These are phyloP conservation scores for Geranium brycei DNA, from an alignment of 345 rosid genomes.

Conservation along the genomic window DNA sequence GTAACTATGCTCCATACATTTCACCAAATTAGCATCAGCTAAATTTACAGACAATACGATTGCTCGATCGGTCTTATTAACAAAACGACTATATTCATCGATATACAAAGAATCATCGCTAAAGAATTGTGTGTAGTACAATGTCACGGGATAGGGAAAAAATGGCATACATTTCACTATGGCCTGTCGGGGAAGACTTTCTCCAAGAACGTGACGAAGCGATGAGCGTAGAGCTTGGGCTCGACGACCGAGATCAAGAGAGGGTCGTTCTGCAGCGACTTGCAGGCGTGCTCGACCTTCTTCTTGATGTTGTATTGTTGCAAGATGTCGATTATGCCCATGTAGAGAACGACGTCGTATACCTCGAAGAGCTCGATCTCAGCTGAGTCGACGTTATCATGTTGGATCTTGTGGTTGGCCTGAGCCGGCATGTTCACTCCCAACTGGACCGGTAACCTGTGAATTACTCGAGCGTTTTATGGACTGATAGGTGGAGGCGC, in stretches of 20 bases:
- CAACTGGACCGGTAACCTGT: neutral
- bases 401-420: conserved; percentile 41
- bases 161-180: neutral
- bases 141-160: too few relatives aligned
- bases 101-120: too few relatives aligned
- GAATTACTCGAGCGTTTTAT: too few relatives aligned
- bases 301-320: conserved; percentile 63
- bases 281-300: conserved; percentile 50
- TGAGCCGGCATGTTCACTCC: conserved; percentile 48
- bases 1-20: too few relatives aligned
- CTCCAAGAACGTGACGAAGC: conserved; percentile 47
- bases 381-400: conserved; percentile 25
- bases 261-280: conserved; percentile 49
- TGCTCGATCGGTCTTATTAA: too few relatives aligned
- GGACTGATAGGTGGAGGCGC: too few relatives aligned
- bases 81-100: too few relatives aligned
- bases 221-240: conserved; percentile 43
- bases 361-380: conserved; percentile 63
- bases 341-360: conserved; percentile 62
- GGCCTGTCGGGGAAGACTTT: conserved; percentile 37
- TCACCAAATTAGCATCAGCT: too few relatives aligned
- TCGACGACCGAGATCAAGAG: conserved; percentile 45
- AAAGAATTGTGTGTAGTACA: too few relatives aligned
- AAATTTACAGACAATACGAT: too few relatives aligned
- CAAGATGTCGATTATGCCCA: conserved; percentile 68